phyloP scores from a whole-genome alignment of 352 stramenopile species.

The Globisporangium cylindrosporum region DNA sequence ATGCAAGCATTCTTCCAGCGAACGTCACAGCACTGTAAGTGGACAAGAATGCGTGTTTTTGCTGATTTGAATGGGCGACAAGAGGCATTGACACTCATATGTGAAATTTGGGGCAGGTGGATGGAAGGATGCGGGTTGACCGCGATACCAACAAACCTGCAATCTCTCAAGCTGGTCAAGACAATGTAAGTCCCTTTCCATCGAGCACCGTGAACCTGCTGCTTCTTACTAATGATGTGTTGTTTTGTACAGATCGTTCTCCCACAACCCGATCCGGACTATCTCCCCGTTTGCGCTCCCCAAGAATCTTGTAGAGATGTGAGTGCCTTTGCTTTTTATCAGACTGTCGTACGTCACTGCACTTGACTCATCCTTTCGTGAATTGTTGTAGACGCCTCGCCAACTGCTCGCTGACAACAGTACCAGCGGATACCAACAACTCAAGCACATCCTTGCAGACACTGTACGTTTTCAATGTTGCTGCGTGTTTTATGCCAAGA shows the following conservation, averaged over 20 bases:
- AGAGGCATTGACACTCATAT: background rate
- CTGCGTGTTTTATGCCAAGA: background rate
- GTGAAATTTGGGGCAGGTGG: background rate
- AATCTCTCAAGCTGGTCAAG: conserved; percentile 8
- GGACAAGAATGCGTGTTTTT: background rate
- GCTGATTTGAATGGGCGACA: background rate
- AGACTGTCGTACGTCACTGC: background rate
- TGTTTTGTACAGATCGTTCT: conserved; percentile 11
- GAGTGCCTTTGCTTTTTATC: background rate
- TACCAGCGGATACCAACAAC: background rate
- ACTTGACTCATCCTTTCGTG: background rate
- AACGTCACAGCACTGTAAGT: conserved; percentile 13
- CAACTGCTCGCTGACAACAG: conserved; percentile 16
- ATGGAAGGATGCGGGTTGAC: conserved; percentile 12
- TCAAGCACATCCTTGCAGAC: conserved; percentile 9
- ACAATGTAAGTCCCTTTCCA: conserved; percentile 5
- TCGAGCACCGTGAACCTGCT: background rate
- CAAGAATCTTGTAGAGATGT: conserved; percentile 15
- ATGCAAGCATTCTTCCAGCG: conserved; percentile 8
- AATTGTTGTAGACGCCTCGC: conserved; percentile 5
- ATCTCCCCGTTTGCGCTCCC: background rate
- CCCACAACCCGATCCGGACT: conserved; percentile 3
- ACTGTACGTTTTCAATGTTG: conserved; percentile 8
- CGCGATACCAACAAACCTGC: conserved; percentile 6
- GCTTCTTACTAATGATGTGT: background rate